Percentiles rank a stretch among this genome's conserved stretches.
phyloP scores from a whole-genome alignment of 2,329 filamentous ascomycete genomes.

The Aspergillus hiratsukae region DNA sequence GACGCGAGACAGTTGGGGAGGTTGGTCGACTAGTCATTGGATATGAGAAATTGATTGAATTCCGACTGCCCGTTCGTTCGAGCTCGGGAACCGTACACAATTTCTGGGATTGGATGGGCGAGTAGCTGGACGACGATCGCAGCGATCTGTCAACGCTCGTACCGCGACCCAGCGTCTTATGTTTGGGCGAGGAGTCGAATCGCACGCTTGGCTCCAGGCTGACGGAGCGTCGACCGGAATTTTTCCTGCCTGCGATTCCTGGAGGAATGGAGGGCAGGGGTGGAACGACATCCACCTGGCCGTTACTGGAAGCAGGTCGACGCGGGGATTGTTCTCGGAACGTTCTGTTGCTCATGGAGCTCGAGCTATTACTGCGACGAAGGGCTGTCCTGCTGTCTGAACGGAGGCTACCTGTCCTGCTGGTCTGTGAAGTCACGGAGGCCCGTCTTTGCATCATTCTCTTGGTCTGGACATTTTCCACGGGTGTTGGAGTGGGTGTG shows the following conservation, averaged over 20 bases:
- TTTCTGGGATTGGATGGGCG: slow-evolving; percentile 11
- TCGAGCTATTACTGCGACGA: slow-evolving; percentile 63
- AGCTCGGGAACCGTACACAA: slow-evolving; percentile 31
- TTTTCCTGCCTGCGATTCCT: slow-evolving; percentile 33
- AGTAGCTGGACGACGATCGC: slow-evolving; percentile 12
- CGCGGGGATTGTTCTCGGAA: slow-evolving; percentile 72
- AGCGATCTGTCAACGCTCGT: slow-evolving; percentile 36
- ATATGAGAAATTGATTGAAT: slow-evolving; percentile 48
- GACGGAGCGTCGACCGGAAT: slow-evolving; percentile 40
- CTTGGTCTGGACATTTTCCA: slow-evolving; percentile 82
- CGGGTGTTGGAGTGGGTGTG: slow-evolving; percentile 71
- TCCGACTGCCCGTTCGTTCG: slow-evolving; percentile 38
- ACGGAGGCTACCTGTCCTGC: slow-evolving; percentile 40
- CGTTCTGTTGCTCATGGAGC: slow-evolving; percentile 84
- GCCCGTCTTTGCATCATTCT: slow-evolving; percentile 69
- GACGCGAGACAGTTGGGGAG: slow-evolving; percentile 30
- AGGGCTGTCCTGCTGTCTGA: slow-evolving; percentile 44
- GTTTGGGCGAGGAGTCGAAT: slow-evolving; percentile 42
- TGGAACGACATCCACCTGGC: slow-evolving; percentile 52
- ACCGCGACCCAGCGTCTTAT: slow-evolving; percentile 32
- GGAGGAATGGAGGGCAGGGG: slow-evolving; percentile 72
- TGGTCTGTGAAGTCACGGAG: slow-evolving; percentile 65
- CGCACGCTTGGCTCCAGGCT: slow-evolving; percentile 51
- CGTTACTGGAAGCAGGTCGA: slow-evolving; percentile 41
- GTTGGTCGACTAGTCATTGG: slow-evolving; percentile 39